Percentiles rank a stretch among this genome's conserved stretches.
phyloP scores from a whole-genome alignment of 2,329 filamentous ascomycete genomes.

The Colletotrichum chlorophyti region DNA sequence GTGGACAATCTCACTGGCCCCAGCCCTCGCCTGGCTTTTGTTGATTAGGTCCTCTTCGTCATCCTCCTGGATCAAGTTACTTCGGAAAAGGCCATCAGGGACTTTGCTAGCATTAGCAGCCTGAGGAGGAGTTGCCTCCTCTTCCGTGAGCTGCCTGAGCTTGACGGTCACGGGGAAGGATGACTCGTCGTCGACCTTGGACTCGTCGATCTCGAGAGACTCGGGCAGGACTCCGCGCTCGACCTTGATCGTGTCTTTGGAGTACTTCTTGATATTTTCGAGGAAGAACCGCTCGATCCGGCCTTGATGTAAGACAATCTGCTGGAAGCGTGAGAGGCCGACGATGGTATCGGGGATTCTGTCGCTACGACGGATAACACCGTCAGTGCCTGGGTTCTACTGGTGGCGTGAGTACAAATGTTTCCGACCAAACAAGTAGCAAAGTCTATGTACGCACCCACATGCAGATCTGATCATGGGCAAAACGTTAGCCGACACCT shows the following conservation, averaged over 20 bases:
- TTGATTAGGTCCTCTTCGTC: conserved; percentile 50
- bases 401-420: conserved; percentile 38
- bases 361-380: conserved; percentile 62
- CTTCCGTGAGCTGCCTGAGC: conserved; percentile 62
- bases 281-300: conserved; percentile 73
- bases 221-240: conserved; percentile 68
- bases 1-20: conserved; percentile 51
- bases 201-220: conserved; percentile 59
- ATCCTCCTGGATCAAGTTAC: conserved; percentile 63
- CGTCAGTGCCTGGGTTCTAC: conserved; percentile 69
- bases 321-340: conserved; percentile 67
- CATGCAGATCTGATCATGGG: conserved; percentile 18
- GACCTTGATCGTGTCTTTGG: conserved; percentile 54
- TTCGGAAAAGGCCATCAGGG: conserved; percentile 63
- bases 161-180: conserved; percentile 68
- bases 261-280: conserved; percentile 63
- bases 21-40: conserved; percentile 35
- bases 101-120: conserved; percentile 44
- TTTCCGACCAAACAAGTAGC: neutral
- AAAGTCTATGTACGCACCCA: conserved; percentile 15
- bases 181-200: conserved; percentile 52
- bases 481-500: conserved; percentile 9
- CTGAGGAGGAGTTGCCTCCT: conserved; percentile 57
- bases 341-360: conserved; percentile 68
- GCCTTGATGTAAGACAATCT: conserved; percentile 75